Percentiles rank a stretch among this genome's conserved stretches.
These are phyloP conservation scores for Hypoxylon sp. DNA, from an alignment of 2,329 filamentous ascomycete genomes.

Conservation along the genomic window DNA sequence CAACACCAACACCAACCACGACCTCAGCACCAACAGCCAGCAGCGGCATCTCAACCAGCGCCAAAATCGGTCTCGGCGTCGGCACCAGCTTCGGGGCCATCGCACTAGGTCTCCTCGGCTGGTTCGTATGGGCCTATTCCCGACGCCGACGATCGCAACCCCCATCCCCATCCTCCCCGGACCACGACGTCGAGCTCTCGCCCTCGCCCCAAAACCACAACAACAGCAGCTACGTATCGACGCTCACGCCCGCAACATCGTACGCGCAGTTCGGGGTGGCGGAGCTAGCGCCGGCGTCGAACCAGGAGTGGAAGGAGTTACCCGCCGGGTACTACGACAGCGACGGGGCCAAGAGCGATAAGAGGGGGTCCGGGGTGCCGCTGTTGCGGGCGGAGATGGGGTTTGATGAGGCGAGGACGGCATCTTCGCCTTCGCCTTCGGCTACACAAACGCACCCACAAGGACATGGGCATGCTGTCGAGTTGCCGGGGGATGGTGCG, in stretches of 20 bases:
- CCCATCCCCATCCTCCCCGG: background rate
- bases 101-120: conserved; percentile 44
- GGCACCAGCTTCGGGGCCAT: conserved; percentile 54
- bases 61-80: conserved; percentile 60
- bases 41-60: conserved; percentile 54
- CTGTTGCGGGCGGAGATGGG: conserved; percentile 47
- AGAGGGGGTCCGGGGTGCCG: conserved; percentile 39
- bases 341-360: conserved; percentile 23
- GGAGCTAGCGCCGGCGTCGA: conserved; percentile 39
- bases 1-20: conserved; percentile 33
- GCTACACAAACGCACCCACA: background rate
- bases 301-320: conserved; percentile 37
- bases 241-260: conserved; percentile 23
- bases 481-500: conserved; percentile 38
- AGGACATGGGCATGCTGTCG: conserved; percentile 23
- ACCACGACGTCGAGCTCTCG: conserved; percentile 38
- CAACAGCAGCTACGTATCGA: conserved; percentile 11
- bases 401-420: conserved; percentile 6
- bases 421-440: conserved; percentile 4
- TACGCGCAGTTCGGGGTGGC: conserved; percentile 47
- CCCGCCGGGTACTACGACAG: conserved; percentile 29
- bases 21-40: background rate
- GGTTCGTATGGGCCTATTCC: conserved; percentile 53
- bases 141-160: conserved; percentile 32
- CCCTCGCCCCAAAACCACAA: background rate